Evolutionary conservation across 768 basidiomycete genomes (phyloP), one percentile per base, ranked within the genome.

Genomic region (Mycena filopes): DNA sequence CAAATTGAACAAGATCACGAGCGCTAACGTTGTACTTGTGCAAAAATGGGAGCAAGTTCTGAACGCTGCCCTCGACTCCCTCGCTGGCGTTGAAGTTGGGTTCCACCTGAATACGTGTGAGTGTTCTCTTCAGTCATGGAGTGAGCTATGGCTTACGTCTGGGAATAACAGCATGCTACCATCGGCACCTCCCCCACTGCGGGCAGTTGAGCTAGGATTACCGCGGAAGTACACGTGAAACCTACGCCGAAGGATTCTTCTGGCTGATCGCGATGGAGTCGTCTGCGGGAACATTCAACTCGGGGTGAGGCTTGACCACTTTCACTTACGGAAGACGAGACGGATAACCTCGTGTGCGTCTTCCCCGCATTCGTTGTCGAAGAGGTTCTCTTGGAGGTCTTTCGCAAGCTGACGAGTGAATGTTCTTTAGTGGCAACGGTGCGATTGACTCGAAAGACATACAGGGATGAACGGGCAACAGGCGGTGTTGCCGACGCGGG

Each of bases 351-450:
- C 75, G 54, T 76, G 75, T 9, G 75, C 75, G 53, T 75, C 72
- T 60, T 78, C 76, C 46, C 78, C 76, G 62, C 79, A 80, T 61
- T 78, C 72, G 43, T 70, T 75, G 33, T 78, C 76, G 72, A 79
- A 79, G 25, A 80, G 72, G 33, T 72, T 70, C 43, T 73, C 42
- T 65, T 78, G 78, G 21, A 80, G 63, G 56, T 74, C 72, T 71
- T 77, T 13, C 38, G 59, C 59, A 20, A 60, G 59, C 59, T 60
- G 20, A 57, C 7, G 43, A 15, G 20, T 46, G 45, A 3, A 40
- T 28, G n/a, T n/a, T n/a, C n/a, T n/a, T n/a, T n/a, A n/a, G 20
- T 28, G 18, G 2, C 31, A 25, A 36, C 23, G 46, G 41, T 21
- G 40, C 20, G 36, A 26, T 12, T n/a, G 31, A n/a, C 29, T 50